A percentile compares a stretch with the other conserved stretches of the same genome.
Evolutionary conservation across 257 asterid genomes (phyloP).

Genomic region (Nicotiana tabacum): DNA sequence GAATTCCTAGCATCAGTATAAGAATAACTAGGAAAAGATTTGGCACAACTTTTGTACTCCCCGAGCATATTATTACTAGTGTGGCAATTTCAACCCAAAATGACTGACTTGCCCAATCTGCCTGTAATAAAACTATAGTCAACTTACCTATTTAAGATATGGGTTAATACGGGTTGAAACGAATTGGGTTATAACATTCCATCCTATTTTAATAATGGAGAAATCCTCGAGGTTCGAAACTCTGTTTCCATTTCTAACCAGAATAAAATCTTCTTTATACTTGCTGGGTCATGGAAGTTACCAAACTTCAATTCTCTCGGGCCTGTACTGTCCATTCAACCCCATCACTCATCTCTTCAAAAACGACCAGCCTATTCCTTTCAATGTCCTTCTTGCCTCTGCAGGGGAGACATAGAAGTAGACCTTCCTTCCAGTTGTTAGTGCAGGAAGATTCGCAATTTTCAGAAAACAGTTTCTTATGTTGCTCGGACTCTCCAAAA

Average conservation of each 20-base stretch:
- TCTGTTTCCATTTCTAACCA: background rate
- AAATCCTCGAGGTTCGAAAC: no score
- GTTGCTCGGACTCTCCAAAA: no score
- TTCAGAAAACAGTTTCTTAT: slow-evolving; percentile 3
- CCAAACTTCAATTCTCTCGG: slow-evolving; percentile 61
- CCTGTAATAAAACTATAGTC: background rate
- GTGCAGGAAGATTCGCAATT: background rate
- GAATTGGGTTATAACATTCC: background rate
- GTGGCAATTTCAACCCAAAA: background rate
- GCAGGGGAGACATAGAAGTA: slow-evolving; percentile 44
- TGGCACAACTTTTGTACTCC: background rate
- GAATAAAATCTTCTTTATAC: slow-evolving; percentile 34
- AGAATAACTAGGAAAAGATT: background rate
- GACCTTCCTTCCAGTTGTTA: slow-evolving; percentile 17
- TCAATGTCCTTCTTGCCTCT: slow-evolving; percentile 30
- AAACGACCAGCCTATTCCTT: slow-evolving; percentile 24
- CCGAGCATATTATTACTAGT: background rate
- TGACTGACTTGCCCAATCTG: background rate
- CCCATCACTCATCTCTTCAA: slow-evolving; percentile 37
- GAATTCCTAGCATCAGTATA: background rate
- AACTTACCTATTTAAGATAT: background rate
- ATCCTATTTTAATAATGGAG: no score
- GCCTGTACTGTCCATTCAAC: slow-evolving; percentile 46
- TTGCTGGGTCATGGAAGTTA: slow-evolving; percentile 48
- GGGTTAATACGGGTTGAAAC: background rate